A percentile compares a stretch with the other conserved stretches of the same genome.
Conservation (phyloP, 2,329 filamentous ascomycete genomes). For the Hymenoscyphus fraxineus region DNA sequence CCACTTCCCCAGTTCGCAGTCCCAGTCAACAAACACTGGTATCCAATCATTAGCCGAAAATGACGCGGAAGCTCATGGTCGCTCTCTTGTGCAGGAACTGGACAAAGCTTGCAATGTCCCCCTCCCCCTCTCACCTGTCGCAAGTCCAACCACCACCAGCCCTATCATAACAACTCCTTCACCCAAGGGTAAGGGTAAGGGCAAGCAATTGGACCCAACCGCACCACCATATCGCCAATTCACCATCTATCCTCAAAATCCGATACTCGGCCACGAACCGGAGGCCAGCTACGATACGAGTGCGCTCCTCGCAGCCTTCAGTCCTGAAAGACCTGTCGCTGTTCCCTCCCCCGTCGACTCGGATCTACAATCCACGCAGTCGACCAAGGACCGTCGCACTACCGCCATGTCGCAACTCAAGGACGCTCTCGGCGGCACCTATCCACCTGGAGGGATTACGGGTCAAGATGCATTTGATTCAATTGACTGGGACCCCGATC, state of each 20-base stretch:
- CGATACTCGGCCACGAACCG: background rate
- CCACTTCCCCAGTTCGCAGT: too few species aligned
- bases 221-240: background rate
- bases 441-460: background rate
- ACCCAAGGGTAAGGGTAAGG: too few species aligned
- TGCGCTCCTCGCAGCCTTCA: background rate
- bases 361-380: constrained; percentile 2
- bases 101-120: too few species aligned
- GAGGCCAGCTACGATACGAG: background rate
- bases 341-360: background rate
- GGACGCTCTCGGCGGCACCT: background rate
- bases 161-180: too few species aligned
- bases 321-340: background rate
- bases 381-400: constrained; percentile 6
- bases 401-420: constrained; percentile 12
- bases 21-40: too few species aligned
- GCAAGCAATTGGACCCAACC: too few species aligned
- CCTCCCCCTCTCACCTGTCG: too few species aligned
- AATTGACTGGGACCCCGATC: constrained; percentile 32
- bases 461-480: constrained; percentile 32
- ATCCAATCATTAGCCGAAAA: too few species aligned
- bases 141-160: too few species aligned
- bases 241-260: too few species aligned
- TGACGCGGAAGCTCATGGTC: too few species aligned
- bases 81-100: too few species aligned